A percentile compares a stretch with the other conserved stretches of the same genome.
Evolutionary conservation across 768 basidiomycete species (phyloP).

Genomic region (Mycena amicta): DNA sequence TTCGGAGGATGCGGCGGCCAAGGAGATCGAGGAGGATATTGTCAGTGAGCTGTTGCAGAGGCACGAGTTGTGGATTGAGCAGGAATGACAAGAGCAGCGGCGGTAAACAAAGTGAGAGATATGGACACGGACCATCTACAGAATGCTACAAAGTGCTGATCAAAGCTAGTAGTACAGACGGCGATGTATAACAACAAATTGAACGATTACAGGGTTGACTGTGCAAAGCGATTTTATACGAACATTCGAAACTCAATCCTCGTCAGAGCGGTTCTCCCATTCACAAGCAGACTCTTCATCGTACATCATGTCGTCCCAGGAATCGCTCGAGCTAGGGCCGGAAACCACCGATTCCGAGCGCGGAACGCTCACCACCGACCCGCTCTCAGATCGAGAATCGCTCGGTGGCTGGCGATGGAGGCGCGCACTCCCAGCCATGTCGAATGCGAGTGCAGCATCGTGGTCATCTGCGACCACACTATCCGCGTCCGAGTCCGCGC

Average conservation of each 20-base stretch:
- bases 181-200: too few species aligned
- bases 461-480: constrained; percentile 1
- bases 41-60: constrained; percentile 71
- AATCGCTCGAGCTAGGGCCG: not conserved
- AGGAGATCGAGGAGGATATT: constrained; percentile 95
- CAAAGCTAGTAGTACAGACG: too few species aligned
- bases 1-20: constrained; percentile 39
- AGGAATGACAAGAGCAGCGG: too few species aligned
- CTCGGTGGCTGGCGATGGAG: constrained; percentile 6
- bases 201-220: not conserved
- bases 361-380: constrained; percentile 9
- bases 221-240: not conserved
- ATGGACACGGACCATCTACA: too few species aligned
- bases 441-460: not conserved
- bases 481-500: constrained; percentile 12
- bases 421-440: not conserved
- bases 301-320: not conserved
- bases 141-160: too few species aligned
- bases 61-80: constrained; percentile 71
- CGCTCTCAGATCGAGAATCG: not conserved
- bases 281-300: not conserved
- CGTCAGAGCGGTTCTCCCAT: not conserved
- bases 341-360: not conserved
- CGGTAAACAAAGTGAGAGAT: too few species aligned
- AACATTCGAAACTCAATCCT: too few species aligned